Evolutionary conservation across 345 rosid genomes (phyloP), one percentile per base, ranked within the genome.

Genomic region (Raphanus sativus): DNA sequence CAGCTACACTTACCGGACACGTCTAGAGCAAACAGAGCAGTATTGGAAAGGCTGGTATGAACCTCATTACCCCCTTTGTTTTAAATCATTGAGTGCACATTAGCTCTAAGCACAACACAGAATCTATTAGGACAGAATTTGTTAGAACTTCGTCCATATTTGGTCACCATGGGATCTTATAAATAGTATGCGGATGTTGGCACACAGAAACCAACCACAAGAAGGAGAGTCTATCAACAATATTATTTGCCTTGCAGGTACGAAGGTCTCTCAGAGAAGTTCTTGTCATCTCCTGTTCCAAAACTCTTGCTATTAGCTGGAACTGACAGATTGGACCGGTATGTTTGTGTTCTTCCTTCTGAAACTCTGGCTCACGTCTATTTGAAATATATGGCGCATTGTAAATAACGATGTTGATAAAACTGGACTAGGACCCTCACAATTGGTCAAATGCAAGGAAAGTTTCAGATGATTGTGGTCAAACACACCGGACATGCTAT

Each of bases 381-480:
- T 25, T 29, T 25, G 15, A 59, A 54, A 59, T 17, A 6, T 64
- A 24, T 13, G 1, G 21, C 1, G 3, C 52, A 5, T 50, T 60
- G 45, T 78, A 21, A 29, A 68, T 12, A 63, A 36, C 8, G 26
- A 32, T 25, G 63, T 30, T 58, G 16, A 56, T 64, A 17, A 24
- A 24, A 16, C 34, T 74, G 40, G 28, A 34, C 71, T 85, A 94
- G 98, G 83, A 65, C 90, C 34, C 98, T 92, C 62, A 92, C 98
- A 74, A 94, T 94, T 69, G 98, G 97, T 61, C 98, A 94, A 85
- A 94, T 94, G 98, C 97, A 92, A 92, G 98, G 98, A 74, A 92
- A 94, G 81, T 94, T 94, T 81, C 98, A 94, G 83, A 90, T 94
- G 98, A 90, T 92, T 21, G 94, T 92, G 30, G 91, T 94, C 36